Base-by-base conservation (phyloP, 2,329 filamentous ascomycete species). In the Coniella vitis region DNA sequence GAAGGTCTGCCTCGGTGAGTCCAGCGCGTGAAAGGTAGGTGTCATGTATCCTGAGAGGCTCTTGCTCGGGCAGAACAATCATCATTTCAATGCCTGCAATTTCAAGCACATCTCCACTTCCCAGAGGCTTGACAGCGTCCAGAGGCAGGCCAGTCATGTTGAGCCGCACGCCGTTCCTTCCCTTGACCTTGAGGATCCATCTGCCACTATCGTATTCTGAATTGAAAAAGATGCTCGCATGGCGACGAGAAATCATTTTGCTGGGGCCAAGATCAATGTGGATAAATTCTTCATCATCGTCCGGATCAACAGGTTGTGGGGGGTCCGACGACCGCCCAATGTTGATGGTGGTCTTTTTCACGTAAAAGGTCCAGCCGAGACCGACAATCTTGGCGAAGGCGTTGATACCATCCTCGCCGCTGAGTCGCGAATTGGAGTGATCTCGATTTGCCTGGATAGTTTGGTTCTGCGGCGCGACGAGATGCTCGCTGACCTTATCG, bases 21-120 rank as follows among this genome's bases (percentile, higher is more conserved):
- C 80, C 76, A 29, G 85, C 83, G 39, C 86, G 81, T 57, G 86
- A 78, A 14, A 87, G 76, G 61, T 86, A 90, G 59, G 70, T 78
- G 19, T 76, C 76, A 60, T 86, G 79, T 52, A 94, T 83, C 40
- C 78, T 74, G 21, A 90, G 74, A 20, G 80, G 78, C 48, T 72
- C 73, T 39, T 80, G 74, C 56, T 87, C 84, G 0, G 93, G 91
- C n/a, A 95, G 79, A 41, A 96, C 88, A 66, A 98, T 98, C 75
- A 97, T 91, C 93, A 98, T 98, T 70, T 98, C 91, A 1, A 93
- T 87, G 46, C 87, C 87, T 58, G 86, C 86, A 61, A 97, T 87
- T 61, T 95, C 90, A 50, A 98, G 84, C 38, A 97, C 88, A 63
- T 91, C 84, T 50, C 93, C 93, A 59, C 90, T 95, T 37, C 81